Evolutionary conservation across 2,329 filamentous ascomycete species (phyloP).

Genomic region (Aspergillus neoniger): DNA sequence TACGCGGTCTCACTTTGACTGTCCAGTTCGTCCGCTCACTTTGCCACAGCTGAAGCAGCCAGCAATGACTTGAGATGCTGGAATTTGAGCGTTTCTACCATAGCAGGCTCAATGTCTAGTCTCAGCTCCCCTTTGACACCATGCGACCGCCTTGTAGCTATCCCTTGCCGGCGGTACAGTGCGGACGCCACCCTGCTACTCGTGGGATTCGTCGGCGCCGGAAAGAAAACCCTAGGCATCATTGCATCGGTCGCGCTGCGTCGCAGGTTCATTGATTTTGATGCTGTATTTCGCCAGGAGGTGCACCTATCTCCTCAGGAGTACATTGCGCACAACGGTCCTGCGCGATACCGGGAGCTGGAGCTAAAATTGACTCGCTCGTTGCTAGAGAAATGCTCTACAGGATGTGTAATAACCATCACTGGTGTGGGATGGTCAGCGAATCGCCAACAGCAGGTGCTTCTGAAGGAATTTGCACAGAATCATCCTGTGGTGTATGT

Average conservation of each 20-base stretch:
- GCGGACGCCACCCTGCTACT: conserved; percentile 57
- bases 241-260: conserved; percentile 70
- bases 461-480: conserved; percentile 61
- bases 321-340: conserved; percentile 61
- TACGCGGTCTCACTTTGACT: neutral
- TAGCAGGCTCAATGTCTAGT: neutral
- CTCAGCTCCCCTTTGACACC: neutral
- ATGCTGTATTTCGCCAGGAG: conserved; percentile 56
- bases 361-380: conserved; percentile 61
- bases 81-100: too few relatives aligned
- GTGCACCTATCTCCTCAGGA: conserved; percentile 59
- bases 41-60: too few relatives aligned
- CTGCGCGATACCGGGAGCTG: conserved; percentile 59
- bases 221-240: conserved; percentile 71
- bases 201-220: conserved; percentile 68
- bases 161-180: conserved; percentile 13
- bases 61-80: too few relatives aligned
- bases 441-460: conserved; percentile 42
- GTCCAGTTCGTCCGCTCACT: neutral
- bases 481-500: conserved; percentile 69
- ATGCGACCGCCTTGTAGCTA: neutral
- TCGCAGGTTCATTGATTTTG: conserved; percentile 41
- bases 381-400: conserved; percentile 49
- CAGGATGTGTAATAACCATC: conserved; percentile 65
- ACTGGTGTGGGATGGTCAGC: conserved; percentile 68